Conservation (phyloP, 2,329 filamentous ascomycete genomes). For the Calonectria pseudoreteaudii region DNA sequence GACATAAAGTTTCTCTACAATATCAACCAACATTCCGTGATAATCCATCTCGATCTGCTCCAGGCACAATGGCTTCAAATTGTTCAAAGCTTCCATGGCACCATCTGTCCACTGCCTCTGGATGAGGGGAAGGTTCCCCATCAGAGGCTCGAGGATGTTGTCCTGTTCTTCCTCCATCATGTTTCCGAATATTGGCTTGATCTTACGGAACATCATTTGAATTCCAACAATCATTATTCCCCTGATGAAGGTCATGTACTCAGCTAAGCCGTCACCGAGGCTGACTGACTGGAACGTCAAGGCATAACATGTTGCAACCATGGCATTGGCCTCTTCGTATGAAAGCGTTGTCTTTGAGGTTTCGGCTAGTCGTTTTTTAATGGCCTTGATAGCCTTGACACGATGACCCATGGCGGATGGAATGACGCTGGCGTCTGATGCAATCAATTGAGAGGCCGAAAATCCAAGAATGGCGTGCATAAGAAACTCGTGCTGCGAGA, state of each 20-base stretch:
- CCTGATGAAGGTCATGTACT: slow-evolving; percentile 71
- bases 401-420: slow-evolving; percentile 73
- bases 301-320: slow-evolving; percentile 70
- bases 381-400: slow-evolving; percentile 72
- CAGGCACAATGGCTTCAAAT: slow-evolving; percentile 57
- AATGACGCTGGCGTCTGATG: slow-evolving; percentile 62
- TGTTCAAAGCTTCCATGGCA: slow-evolving; percentile 57
- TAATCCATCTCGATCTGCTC: slow-evolving; percentile 60
- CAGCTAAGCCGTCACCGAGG: slow-evolving; percentile 68
- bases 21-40: slow-evolving; percentile 56
- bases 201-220: slow-evolving; percentile 64
- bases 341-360: slow-evolving; percentile 54
- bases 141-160: slow-evolving; percentile 56
- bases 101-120: slow-evolving; percentile 57
- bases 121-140: slow-evolving; percentile 60
- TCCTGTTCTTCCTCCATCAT: slow-evolving; percentile 56
- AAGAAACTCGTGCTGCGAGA: slow-evolving; percentile 68
- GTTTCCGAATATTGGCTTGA: slow-evolving; percentile 63
- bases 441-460: slow-evolving; percentile 73
- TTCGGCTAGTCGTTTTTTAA: slow-evolving; percentile 65
- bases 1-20: slow-evolving; percentile 63
- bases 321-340: slow-evolving; percentile 68
- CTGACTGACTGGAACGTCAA: slow-evolving; percentile 69
- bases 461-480: slow-evolving; percentile 79
- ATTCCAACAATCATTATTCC: slow-evolving; percentile 66